These are phyloP conservation scores for Phycomyces blakesleeanus DNA, from an alignment of 192 early-diverging fungal genomes.

Conservation along the genomic window DNA sequence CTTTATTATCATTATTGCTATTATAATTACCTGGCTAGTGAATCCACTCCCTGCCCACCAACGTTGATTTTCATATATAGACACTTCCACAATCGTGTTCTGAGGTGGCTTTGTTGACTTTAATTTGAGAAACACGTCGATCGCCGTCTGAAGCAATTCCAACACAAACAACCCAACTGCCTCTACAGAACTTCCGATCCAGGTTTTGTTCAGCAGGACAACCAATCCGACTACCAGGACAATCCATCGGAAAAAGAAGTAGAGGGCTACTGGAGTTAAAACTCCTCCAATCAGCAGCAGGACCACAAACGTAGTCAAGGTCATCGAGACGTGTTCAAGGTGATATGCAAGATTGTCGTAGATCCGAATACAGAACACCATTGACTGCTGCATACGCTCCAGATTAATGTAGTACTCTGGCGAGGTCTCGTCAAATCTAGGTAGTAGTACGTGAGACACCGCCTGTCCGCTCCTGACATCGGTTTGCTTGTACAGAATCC, in stretches of 20 bases:
- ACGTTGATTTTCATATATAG: constrained; percentile 36
- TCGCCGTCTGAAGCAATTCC: constrained; percentile 15
- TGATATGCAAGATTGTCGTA: constrained; percentile 44
- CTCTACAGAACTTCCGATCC: constrained; percentile 32
- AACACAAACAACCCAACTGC: constrained; percentile 5
- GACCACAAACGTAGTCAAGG: constrained; percentile 5
- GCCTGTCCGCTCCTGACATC: constrained; percentile 13
- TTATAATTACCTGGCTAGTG: constrained; percentile 24
- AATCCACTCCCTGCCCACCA: constrained; percentile 29
- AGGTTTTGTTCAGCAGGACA: constrained; percentile 57
- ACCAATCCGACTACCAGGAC: constrained; percentile 32
- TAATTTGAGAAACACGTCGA: constrained; percentile 14
- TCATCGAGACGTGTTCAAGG: constrained; percentile 37
- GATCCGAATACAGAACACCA: constrained; percentile 7
- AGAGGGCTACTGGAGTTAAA: constrained; percentile 33
- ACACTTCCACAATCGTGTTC: constrained; percentile 4
- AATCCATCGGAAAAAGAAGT: constrained; percentile 8
- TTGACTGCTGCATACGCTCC: constrained; percentile 56
- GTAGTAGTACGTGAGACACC: constrained; percentile 16
- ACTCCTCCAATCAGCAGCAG: constrained; percentile 24
- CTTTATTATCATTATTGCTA: background rate
- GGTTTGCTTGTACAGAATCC: constrained; percentile 14
- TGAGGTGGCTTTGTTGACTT: background rate
- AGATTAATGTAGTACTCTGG: constrained; percentile 65
- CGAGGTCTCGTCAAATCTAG: constrained; percentile 32